phyloP scores from a whole-genome alignment of 164 flowering plant genomes.

The Vitis cinerea region DNA sequence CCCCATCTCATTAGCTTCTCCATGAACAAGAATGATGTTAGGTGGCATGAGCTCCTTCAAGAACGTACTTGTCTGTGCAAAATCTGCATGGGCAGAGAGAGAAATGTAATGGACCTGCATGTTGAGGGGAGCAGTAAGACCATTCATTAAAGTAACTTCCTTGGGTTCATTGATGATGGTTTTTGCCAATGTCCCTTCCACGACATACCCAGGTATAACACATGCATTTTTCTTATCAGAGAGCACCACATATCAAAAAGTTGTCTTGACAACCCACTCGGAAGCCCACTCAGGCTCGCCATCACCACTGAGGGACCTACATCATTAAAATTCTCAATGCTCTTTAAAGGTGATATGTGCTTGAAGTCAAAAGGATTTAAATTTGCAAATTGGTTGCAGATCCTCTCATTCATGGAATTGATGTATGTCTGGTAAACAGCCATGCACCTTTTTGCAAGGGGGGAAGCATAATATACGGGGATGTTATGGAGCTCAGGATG shows the following conservation, averaged over 20 bases:
- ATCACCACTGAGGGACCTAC: constrained; percentile 96
- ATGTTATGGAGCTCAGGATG: constrained; percentile 91
- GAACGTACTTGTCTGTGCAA: constrained; percentile 84
- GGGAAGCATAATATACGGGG: constrained; percentile 96
- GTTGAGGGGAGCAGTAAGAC: constrained; percentile 84
- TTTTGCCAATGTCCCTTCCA: constrained; percentile 90
- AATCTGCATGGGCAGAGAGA: constrained; percentile 97
- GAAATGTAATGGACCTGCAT: constrained; percentile 97
- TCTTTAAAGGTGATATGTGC: constrained; percentile 74
- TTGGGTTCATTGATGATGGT: constrained; percentile 89
- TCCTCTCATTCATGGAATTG: constrained; percentile 93
- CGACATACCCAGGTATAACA: constrained; percentile 90
- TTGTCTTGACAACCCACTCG: constrained; percentile 91
- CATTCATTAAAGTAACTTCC: constrained; percentile 91
- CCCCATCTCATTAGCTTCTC: constrained; percentile 93
- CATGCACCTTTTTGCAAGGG: constrained; percentile 94
- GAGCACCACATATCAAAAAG: constrained; percentile 94
- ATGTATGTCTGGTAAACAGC: constrained; percentile 93
- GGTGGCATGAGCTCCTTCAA: constrained; percentile 92
- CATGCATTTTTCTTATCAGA: constrained; percentile 91
- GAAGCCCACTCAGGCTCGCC: constrained; percentile 94
- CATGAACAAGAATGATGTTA: constrained; percentile 92
- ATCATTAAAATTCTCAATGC: constrained; percentile 83
- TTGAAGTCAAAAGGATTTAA: constrained; percentile 92
- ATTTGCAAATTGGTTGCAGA: constrained; percentile 68